phyloP scores from a whole-genome alignment of 1,284 basidiomycete genomes.

The Melampsora americana region DNA sequence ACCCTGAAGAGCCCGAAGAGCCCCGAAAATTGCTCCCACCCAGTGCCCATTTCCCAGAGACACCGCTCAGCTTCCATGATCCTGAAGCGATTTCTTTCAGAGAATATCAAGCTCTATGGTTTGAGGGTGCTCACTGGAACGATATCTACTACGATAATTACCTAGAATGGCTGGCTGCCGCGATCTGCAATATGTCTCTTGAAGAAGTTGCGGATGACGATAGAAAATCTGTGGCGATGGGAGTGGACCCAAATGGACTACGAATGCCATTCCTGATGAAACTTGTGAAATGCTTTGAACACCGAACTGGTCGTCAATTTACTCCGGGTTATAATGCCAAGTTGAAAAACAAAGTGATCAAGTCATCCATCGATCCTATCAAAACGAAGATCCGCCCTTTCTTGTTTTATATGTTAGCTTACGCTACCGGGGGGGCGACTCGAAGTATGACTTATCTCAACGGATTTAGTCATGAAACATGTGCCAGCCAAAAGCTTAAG shows the following conservation, averaged over 20 bases:
- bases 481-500: conserved; percentile 16
- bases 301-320: conserved; percentile 19
- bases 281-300: conserved; percentile 18
- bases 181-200: conserved; percentile 10
- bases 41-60: background rate
- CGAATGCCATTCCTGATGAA: conserved; percentile 14
- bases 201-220: conserved; percentile 28
- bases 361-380: conserved; percentile 18
- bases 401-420: conserved; percentile 18
- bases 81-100: conserved; percentile 32
- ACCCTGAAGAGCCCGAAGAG: background rate
- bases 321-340: conserved; percentile 30
- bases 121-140: conserved; percentile 19
- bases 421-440: conserved; percentile 3
- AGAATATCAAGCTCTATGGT: conserved; percentile 28
- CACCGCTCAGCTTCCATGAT: conserved; percentile 17
- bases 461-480: conserved; percentile 16
- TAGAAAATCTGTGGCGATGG: background rate
- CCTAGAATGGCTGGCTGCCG: conserved; percentile 23
- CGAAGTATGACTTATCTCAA: conserved; percentile 3
- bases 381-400: conserved; percentile 20
- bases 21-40: conserved; percentile 2
- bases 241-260: background rate
- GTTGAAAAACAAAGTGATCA: conserved; percentile 25
- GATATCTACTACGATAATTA: conserved; percentile 34